A percentile compares a stretch with the other conserved stretches of the same genome.
phyloP scores from a whole-genome alignment of 108 stramenopile genomes.

The Cyclotella choctawhatcheeana region DNA sequence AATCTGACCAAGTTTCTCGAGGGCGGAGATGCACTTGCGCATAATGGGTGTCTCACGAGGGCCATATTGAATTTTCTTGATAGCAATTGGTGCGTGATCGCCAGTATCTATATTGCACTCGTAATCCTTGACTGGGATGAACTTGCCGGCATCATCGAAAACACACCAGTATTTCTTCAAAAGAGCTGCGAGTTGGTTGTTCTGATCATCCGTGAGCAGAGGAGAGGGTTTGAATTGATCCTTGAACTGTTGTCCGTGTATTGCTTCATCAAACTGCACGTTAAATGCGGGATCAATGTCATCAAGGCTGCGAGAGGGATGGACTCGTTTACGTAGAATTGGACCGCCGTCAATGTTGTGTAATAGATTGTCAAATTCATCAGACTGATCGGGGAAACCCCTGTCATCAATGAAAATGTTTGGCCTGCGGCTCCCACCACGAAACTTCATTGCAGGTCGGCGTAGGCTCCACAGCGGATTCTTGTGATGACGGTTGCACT shows the following conservation, averaged over 20 bases:
- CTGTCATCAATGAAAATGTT: conserved; percentile 11
- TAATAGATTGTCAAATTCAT: neutral
- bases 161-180: conserved; percentile 15
- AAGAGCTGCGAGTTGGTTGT: neutral
- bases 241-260: neutral
- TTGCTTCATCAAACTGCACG: conserved; percentile 2
- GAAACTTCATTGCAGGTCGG: neutral
- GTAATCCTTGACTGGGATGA: conserved; percentile 15
- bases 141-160: conserved; percentile 6
- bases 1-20: conserved; percentile 1
- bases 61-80: conserved; percentile 11
- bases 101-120: conserved; percentile 15
- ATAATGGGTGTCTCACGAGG: conserved; percentile 14
- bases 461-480: neutral
- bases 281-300: neutral
- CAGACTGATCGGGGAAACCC: neutral
- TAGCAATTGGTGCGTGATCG: neutral
- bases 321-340: neutral
- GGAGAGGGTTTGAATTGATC: neutral
- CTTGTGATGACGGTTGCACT: neutral
- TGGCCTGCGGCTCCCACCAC: neutral
- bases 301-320: neutral
- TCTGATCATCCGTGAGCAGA: neutral
- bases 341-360: neutral
- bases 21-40: conserved; percentile 3